These are phyloP conservation scores for Yamadazyma insecticola DNA, from an alignment of 805 yeast genomes.

Conservation along the genomic window DNA sequence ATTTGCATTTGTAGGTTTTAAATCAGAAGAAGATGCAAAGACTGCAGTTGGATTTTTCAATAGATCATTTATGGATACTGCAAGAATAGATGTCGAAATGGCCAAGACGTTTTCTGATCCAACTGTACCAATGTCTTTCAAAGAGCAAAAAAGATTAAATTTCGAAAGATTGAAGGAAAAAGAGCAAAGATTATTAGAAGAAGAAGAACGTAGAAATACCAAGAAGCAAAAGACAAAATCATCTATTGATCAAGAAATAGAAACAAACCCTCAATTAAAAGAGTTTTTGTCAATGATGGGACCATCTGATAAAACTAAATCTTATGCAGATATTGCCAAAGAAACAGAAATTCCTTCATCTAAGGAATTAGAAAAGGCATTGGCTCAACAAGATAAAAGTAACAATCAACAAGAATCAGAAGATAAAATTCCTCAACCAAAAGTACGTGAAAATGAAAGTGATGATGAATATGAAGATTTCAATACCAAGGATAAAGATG, in stretches of 20 bases:
- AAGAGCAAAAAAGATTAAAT: slow-evolving; percentile 35
- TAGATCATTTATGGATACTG: slow-evolving; percentile 76
- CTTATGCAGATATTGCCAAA: slow-evolving; percentile 60
- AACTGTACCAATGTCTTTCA: slow-evolving; percentile 59
- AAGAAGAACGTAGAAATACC: slow-evolving; percentile 36
- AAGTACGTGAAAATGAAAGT: slow-evolving; percentile 40
- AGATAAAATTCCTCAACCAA: slow-evolving; percentile 2
- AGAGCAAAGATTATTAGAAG: slow-evolving; percentile 39
- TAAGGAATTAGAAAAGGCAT: slow-evolving; percentile 40
- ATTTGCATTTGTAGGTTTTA: slow-evolving; percentile 90
- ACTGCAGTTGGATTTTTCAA: slow-evolving; percentile 74
- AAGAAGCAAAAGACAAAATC: slow-evolving; percentile 34
- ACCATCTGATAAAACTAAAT: slow-evolving; percentile 61
- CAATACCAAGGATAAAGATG: slow-evolving; percentile 34
- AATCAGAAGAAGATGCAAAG: slow-evolving; percentile 67
- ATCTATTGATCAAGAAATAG: slow-evolving; percentile 57
- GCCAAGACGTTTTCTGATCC: slow-evolving; percentile 90
- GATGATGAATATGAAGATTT: slow-evolving; percentile 54
- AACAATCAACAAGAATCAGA: slow-evolving; percentile 1
- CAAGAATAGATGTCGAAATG: slow-evolving; percentile 68
- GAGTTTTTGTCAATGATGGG: slow-evolving; percentile 84
- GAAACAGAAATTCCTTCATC: slow-evolving; percentile 43
- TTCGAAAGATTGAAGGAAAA: slow-evolving; percentile 40
- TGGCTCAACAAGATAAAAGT: slow-evolving; percentile 19
- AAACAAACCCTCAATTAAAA: slow-evolving; percentile 58